Percentiles rank a stretch among this genome's conserved stretches.
phyloP scores from a whole-genome alignment of 2,329 filamentous ascomycete species.

The Talaromyces rugulosus region DNA sequence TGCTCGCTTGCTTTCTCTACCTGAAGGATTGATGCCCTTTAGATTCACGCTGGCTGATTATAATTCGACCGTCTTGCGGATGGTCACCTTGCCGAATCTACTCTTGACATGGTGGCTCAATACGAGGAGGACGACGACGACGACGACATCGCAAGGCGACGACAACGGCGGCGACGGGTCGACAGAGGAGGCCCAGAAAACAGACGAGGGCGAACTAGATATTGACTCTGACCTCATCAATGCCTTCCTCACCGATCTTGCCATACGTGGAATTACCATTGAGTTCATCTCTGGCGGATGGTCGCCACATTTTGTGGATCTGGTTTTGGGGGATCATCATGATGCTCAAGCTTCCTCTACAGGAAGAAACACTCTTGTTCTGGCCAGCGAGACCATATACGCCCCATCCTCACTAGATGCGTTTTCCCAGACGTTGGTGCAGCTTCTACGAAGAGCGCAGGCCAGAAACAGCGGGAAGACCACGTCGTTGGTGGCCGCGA shows the following conservation, averaged over 20 bases:
- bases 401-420: conserved; percentile 50
- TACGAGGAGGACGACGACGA: not conserved
- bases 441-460: conserved; percentile 41
- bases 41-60: conserved; percentile 59
- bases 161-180: conserved; percentile 11
- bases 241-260: conserved; percentile 43
- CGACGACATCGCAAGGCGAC: conserved; percentile 11
- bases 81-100: conserved; percentile 59
- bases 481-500: conserved; percentile 58
- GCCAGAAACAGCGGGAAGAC: conserved; percentile 15
- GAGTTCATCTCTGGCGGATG: conserved; percentile 59
- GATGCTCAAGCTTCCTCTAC: not conserved
- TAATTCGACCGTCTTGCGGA: conserved; percentile 56
- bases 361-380: conserved; percentile 40
- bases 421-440: conserved; percentile 54
- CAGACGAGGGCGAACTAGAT: conserved; percentile 40
- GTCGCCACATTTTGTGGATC: conserved; percentile 45
- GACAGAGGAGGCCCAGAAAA: not conserved
- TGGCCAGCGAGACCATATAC: conserved; percentile 64
- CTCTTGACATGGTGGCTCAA: conserved; percentile 51
- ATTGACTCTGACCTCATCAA: conserved; percentile 46
- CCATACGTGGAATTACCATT: conserved; percentile 41
- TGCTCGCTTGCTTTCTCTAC: conserved; percentile 41
- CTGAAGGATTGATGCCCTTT: conserved; percentile 20
- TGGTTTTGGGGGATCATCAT: conserved; percentile 26